Percentiles rank a stretch among this genome's conserved stretches.
These are phyloP conservation scores for Polyplosphaeria fusca DNA, from an alignment of 495 filamentous ascomycete genomes.

Conservation along the genomic window DNA sequence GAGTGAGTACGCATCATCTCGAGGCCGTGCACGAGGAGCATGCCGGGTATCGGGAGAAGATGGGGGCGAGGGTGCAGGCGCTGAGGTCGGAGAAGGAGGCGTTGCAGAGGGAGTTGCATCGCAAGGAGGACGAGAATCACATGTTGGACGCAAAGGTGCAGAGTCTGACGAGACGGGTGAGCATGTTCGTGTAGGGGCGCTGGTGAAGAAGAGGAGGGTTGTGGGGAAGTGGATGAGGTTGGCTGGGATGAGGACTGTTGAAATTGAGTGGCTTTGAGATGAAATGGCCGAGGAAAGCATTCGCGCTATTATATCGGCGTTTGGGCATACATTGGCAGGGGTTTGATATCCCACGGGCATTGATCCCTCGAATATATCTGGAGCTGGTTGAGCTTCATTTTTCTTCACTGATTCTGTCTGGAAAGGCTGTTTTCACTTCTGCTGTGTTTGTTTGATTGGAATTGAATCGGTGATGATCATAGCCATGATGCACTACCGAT, in stretches of 20 bases:
- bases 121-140: constrained; percentile 33
- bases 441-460: too few species aligned
- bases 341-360: constrained; percentile 23
- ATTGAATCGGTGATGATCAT: too few species aligned
- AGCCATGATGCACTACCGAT: too few species aligned
- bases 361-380: constrained; percentile 10
- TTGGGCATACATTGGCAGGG: constrained; percentile 13
- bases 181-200: background rate
- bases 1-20: constrained; percentile 18
- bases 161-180: constrained; percentile 28
- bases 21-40: constrained; percentile 34
- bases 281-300: background rate
- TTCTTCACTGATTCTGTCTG: background rate
- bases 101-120: constrained; percentile 34
- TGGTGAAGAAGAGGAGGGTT: constrained; percentile 13
- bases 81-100: constrained; percentile 35
- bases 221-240: constrained; percentile 13
- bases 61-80: constrained; percentile 29
- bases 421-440: too few species aligned
- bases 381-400: background rate
- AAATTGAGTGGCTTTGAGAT: constrained; percentile 17
- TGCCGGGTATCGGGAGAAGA: constrained; percentile 27
- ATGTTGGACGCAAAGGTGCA: constrained; percentile 31
- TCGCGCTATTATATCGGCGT: constrained; percentile 5
- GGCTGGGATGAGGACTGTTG: constrained; percentile 2